Percentiles rank a stretch among this genome's conserved stretches.
phyloP scores from a whole-genome alignment of 2,329 filamentous ascomycete species.

The Epichloe glyceriae region DNA sequence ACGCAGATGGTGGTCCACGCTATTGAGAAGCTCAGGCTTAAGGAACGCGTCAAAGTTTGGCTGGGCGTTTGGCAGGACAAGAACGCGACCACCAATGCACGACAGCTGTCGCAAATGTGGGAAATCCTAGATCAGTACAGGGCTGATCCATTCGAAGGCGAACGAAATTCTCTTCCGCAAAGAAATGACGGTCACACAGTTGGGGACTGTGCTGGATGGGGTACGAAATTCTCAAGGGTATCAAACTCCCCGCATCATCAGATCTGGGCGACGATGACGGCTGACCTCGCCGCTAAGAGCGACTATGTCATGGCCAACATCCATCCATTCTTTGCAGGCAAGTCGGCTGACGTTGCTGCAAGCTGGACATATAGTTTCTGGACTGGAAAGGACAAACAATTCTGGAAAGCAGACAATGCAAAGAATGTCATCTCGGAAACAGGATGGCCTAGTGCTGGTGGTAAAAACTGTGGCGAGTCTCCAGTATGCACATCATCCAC shows the following conservation, averaged over 20 bases:
- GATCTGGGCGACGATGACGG: conserved; percentile 83
- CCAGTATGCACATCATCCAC: conserved; percentile 35
- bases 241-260: conserved; percentile 66
- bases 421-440: conserved; percentile 81
- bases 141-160: conserved; percentile 60
- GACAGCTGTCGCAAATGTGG: conserved; percentile 78
- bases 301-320: conserved; percentile 95
- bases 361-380: conserved; percentile 79
- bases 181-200: conserved; percentile 51
- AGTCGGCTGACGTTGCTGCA: conserved; percentile 53
- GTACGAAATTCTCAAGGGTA: conserved; percentile 57
- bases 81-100: conserved; percentile 69
- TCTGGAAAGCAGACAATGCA: conserved; percentile 48
- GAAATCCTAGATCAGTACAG: conserved; percentile 60
- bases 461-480: conserved; percentile 55
- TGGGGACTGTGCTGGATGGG: conserved; percentile 50
- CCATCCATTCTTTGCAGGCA: conserved; percentile 87
- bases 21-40: conserved; percentile 59
- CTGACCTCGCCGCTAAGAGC: conserved; percentile 52
- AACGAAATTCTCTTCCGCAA: conserved; percentile 70
- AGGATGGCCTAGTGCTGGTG: conserved; percentile 78
- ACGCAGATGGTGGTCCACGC: conserved; percentile 86
- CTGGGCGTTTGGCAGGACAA: conserved; percentile 85
- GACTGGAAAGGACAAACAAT: conserved; percentile 50
- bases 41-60: conserved; percentile 73